A percentile compares a stretch with the other conserved stretches of the same genome.
Evolutionary conservation across 1,284 basidiomycete species (phyloP).

Genomic region (Neolentinus lepideus): DNA sequence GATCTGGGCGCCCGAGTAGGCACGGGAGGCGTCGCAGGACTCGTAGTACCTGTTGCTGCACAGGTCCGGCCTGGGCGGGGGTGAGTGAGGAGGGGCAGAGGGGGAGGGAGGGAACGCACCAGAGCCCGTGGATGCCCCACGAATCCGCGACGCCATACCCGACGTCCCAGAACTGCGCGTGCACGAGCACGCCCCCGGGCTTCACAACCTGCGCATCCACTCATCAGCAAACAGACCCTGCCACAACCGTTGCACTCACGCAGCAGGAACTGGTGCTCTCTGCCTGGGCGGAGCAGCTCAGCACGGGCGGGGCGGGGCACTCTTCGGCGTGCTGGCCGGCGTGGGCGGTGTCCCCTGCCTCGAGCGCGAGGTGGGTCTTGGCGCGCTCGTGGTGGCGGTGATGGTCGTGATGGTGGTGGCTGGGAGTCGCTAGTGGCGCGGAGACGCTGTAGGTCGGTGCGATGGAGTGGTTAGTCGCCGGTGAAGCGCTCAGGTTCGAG

Average conservation of each 20-base stretch:
- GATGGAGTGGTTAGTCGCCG: background rate
- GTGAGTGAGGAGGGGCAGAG: background rate
- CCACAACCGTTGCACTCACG: slow-evolving; percentile 2
- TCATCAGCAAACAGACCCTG: background rate
- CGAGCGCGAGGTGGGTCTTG: background rate
- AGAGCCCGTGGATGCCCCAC: slow-evolving; percentile 14
- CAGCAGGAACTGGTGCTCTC: slow-evolving; percentile 10
- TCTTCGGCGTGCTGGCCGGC: background rate
- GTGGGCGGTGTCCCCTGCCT: background rate
- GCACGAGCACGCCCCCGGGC: slow-evolving; percentile 12
- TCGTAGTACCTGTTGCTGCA: slow-evolving; percentile 12
- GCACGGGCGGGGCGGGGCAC: slow-evolving; percentile 10
- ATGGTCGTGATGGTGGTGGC: background rate
- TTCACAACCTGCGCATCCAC: slow-evolving; percentile 7
- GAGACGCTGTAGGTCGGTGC: background rate
- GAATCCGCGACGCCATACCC: slow-evolving; percentile 9
- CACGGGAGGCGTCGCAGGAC: slow-evolving; percentile 10
- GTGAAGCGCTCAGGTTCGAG: background rate
- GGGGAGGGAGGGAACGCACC: slow-evolving; percentile 1
- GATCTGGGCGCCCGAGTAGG: slow-evolving; percentile 11
- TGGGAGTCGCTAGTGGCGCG: background rate
- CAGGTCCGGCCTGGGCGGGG: slow-evolving; percentile 10
- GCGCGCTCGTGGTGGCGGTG: background rate
- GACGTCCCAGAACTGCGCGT: slow-evolving; percentile 14
- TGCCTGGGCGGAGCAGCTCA: slow-evolving; percentile 9